Conservation (phyloP, 2,329 filamentous ascomycete genomes). For the Colletotrichum chrysophilum region DNA sequence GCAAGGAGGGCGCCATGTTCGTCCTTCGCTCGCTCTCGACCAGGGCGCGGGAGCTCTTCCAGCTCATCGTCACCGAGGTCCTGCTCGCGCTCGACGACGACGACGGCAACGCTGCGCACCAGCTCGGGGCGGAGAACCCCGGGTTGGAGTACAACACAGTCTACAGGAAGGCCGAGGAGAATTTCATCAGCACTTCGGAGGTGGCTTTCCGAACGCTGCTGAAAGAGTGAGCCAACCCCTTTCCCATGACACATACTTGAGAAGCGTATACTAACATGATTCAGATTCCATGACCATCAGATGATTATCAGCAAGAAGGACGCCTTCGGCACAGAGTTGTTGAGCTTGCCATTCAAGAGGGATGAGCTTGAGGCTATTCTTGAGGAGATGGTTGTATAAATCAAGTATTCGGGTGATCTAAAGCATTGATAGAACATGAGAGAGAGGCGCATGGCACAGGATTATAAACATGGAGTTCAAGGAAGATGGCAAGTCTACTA, state of each 20-base stretch:
- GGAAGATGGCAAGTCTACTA: background rate
- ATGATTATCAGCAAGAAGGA: constrained; percentile 94
- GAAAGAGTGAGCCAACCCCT: constrained; percentile 73
- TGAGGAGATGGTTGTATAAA: constrained; percentile 69
- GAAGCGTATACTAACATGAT: background rate
- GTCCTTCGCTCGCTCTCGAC: constrained; percentile 90
- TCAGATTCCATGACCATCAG: constrained; percentile 91
- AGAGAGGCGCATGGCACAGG: background rate
- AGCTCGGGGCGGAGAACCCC: constrained; percentile 53
- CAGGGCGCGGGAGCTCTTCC: constrained; percentile 88
- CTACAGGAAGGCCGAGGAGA: constrained; percentile 94
- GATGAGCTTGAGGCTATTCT: constrained; percentile 90
- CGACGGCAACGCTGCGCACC: constrained; percentile 35
- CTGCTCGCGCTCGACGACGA: constrained; percentile 72
- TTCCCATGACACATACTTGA: background rate
- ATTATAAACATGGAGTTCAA: background rate
- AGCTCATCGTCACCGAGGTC: constrained; percentile 83
- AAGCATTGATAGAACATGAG: background rate
- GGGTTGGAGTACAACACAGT: constrained; percentile 90
- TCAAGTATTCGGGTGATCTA: background rate
- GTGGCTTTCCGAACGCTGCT: constrained; percentile 93
- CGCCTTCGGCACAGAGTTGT: constrained; percentile 79
- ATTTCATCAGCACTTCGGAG: constrained; percentile 96
- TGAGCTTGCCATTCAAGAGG: constrained; percentile 84
- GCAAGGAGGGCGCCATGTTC: constrained; percentile 89